These are phyloP conservation scores for Agrocybe pediades DNA, from an alignment of 768 basidiomycete genomes.

Conservation along the genomic window DNA sequence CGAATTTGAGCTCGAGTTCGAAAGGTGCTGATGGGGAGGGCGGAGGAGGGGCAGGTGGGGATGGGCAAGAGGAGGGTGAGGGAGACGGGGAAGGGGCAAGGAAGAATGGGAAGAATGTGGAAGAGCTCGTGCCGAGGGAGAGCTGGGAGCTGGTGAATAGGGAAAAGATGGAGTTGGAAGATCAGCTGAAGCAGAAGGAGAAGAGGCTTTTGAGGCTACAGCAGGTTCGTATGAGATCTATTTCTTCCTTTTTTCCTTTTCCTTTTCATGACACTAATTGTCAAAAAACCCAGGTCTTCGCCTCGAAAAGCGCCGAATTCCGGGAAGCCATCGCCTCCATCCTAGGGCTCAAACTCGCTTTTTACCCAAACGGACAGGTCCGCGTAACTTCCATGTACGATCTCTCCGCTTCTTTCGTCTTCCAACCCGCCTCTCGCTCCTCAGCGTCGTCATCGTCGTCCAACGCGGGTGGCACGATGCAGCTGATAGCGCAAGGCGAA, in stretches of 20 bases:
- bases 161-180: slow-evolving; percentile 71
- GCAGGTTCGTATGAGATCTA: slow-evolving; percentile 63
- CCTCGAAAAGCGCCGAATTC: slow-evolving; percentile 86
- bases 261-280: neutral
- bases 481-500: slow-evolving; percentile 73
- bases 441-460: neutral
- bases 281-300: slow-evolving; percentile 62
- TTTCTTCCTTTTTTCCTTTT: neutral
- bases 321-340: slow-evolving; percentile 88
- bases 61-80: slow-evolving; percentile 67
- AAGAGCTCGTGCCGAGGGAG: slow-evolving; percentile 69
- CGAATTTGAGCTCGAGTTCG: no score
- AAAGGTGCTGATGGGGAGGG: slow-evolving; percentile 69
- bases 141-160: slow-evolving; percentile 74
- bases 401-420: slow-evolving; percentile 83
- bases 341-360: slow-evolving; percentile 88
- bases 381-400: slow-evolving; percentile 92
- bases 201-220: slow-evolving; percentile 79
- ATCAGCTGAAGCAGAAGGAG: slow-evolving; percentile 72
- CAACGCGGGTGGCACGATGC: slow-evolving; percentile 54
- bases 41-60: slow-evolving; percentile 83
- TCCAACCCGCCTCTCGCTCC: slow-evolving; percentile 55
- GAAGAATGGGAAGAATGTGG: slow-evolving; percentile 24
- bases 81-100: slow-evolving; percentile 9
- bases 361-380: slow-evolving; percentile 89